phyloP scores from a whole-genome alignment of 192 early-diverging fungal species.

The Umbelopsis vinacea region DNA sequence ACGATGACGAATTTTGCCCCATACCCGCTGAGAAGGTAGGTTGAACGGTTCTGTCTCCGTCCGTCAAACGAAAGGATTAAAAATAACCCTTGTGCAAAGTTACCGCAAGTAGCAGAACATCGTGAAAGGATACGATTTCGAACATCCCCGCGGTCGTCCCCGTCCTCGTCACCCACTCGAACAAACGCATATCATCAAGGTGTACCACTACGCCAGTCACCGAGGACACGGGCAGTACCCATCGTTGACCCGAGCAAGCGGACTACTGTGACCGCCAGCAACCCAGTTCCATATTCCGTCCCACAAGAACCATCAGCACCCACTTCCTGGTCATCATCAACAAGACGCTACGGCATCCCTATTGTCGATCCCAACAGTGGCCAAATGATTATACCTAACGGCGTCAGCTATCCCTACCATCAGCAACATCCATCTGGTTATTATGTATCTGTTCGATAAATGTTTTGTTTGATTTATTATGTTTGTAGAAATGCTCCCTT shows the following conservation, averaged over 20 bases:
- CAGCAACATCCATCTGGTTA: conserved; percentile 5
- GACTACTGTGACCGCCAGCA: not conserved
- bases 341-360: conserved; percentile 16
- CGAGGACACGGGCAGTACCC: conserved; percentile 11
- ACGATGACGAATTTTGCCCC: conserved; percentile 64
- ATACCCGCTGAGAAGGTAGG: conserved; percentile 54
- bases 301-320: not conserved
- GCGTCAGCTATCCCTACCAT: not conserved
- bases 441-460: conserved; percentile 22
- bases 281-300: conserved; percentile 1
- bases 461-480: not conserved
- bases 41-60: too few relatives aligned
- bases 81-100: not conserved
- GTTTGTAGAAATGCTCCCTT: conserved; percentile 15
- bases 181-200: conserved; percentile 2
- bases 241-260: conserved; percentile 23
- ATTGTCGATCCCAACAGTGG: conserved; percentile 12
- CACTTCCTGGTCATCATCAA: not conserved
- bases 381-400: conserved; percentile 19
- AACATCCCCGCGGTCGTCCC: not conserved
- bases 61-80: not conserved
- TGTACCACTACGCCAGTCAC: conserved; percentile 16
- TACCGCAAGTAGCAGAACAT: conserved; percentile 14
- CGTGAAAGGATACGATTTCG: conserved; percentile 15
- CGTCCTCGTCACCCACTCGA: conserved; percentile 6